Conservation (phyloP, 805 yeast species). For the Metschnikowia cerradonensis region DNA sequence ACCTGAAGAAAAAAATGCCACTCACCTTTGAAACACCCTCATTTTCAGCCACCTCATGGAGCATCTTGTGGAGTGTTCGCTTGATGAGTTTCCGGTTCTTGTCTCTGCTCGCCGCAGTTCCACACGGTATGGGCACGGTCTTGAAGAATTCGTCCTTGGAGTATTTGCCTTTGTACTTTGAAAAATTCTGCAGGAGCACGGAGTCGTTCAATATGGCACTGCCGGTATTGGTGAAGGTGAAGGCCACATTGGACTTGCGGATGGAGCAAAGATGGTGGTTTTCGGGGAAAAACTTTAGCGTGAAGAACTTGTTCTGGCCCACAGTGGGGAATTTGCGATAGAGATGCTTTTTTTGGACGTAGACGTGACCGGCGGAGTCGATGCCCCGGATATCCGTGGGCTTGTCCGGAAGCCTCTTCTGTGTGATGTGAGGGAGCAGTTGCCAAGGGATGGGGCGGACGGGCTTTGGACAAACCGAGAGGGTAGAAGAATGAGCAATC, state of each 20-base stretch:
- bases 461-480: background rate
- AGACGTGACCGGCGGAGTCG: conserved; percentile 20
- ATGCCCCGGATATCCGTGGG: conserved; percentile 37
- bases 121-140: conserved; percentile 25
- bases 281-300: conserved; percentile 28
- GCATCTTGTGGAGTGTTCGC: conserved; percentile 7
- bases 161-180: conserved; percentile 28
- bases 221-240: conserved; percentile 29
- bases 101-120: conserved; percentile 31
- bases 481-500: background rate
- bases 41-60: conserved; percentile 5
- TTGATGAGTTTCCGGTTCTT: conserved; percentile 36
- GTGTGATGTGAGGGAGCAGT: conserved; percentile 13
- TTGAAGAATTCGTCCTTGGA: conserved; percentile 20
- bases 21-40: conserved; percentile 9
- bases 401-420: conserved; percentile 20
- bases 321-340: conserved; percentile 17
- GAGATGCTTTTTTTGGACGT: conserved; percentile 9
- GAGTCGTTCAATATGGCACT: conserved; percentile 26
- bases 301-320: conserved; percentile 20
- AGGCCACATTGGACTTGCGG: conserved; percentile 38
- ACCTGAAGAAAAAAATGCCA: conserved; percentile 15
- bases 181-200: conserved; percentile 19
- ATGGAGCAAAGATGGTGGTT: conserved; percentile 24
- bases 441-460: conserved; percentile 5